phyloP scores from a whole-genome alignment of 805 yeast species.

The Diddensiella caesifluorescens region DNA sequence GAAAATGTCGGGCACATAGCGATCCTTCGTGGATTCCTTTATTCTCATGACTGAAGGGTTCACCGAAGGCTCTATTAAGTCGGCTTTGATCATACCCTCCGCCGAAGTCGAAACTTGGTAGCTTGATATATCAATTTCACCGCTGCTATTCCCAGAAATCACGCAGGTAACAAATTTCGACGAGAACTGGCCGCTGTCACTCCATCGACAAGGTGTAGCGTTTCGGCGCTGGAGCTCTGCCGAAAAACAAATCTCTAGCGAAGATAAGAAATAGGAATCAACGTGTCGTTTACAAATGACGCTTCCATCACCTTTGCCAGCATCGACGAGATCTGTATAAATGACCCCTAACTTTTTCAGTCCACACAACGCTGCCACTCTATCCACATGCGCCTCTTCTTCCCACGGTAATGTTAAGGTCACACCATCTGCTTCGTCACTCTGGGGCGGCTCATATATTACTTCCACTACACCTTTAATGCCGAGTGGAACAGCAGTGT shows the following conservation, averaged over 20 bases:
- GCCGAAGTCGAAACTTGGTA: constrained; percentile 88
- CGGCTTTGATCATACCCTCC: constrained; percentile 83
- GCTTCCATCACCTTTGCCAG: constrained; percentile 81
- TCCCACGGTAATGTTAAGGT: constrained; percentile 49
- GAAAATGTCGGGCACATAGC: constrained; percentile 94
- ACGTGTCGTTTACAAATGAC: constrained; percentile 91
- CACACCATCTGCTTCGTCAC: constrained; percentile 80
- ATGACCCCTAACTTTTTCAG: constrained; percentile 72
- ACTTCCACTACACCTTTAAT: constrained; percentile 91
- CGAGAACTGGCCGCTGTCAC: constrained; percentile 60
- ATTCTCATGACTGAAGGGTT: constrained; percentile 85
- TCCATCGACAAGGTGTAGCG: constrained; percentile 60
- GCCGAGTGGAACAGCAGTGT: constrained; percentile 85
- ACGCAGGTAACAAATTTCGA: constrained; percentile 94
- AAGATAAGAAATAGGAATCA: constrained; percentile 81
- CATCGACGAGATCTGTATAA: constrained; percentile 84
- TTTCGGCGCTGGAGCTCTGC: constrained; percentile 65
- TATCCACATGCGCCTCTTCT: constrained; percentile 48
- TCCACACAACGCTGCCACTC: constrained; percentile 54
- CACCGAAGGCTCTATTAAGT: constrained; percentile 78
- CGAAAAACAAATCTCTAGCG: constrained; percentile 81
- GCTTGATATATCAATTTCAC: constrained; percentile 84
- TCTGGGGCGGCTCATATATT: constrained; percentile 89
- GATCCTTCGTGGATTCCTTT: constrained; percentile 59
- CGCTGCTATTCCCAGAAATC: constrained; percentile 78